Evolutionary conservation across 192 early-diverging fungal genomes (phyloP), one percentile per base, ranked within the genome.

Genomic region (Bifiguratus adelaidae): DNA sequence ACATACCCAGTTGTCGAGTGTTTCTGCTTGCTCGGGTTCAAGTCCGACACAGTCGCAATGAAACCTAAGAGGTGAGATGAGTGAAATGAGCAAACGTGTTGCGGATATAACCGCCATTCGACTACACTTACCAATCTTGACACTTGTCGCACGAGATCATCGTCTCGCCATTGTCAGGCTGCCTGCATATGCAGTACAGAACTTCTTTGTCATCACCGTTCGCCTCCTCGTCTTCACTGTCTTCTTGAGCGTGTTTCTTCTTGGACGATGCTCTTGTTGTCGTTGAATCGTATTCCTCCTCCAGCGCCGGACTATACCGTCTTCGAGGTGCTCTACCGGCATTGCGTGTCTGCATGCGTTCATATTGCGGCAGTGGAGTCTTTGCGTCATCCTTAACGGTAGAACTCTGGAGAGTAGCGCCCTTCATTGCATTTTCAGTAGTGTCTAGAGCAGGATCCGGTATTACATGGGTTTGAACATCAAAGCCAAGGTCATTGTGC

Each of bases 81-180:
- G n/a, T n/a, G n/a, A n/a, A n/a, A n/a, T n/a, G n/a, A n/a, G n/a
- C n/a, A n/a, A n/a, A n/a, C n/a, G n/a, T n/a, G n/a, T n/a, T n/a
- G n/a, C n/a, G n/a, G n/a, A n/a, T n/a, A n/a, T n/a, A n/a, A n/a
- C n/a, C n/a, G n/a, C n/a, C n/a, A n/a, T n/a, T n/a, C n/a, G n/a
- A 29, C 7, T 8, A 35, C 8, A 24, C 63, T 49, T 78, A 86
- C 85, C 85, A 88, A 58, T 88, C 81, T 35, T 70, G 54, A 58
- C 85, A 88, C 22, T 51, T 51, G 50, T 85, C 83, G 50, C 85
- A 88, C 32, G 76, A 71, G 38, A 88, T 76, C 85, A 88, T 88
- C n/a, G 78, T 75, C 30, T 74, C 67, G 20, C 83, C 83, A 54
- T 72, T 60, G 27, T 88, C 83, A 7, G 70, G 68, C 32, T 73